A percentile compares a stretch with the other conserved stretches of the same genome.
These are phyloP conservation scores for Pestalotiopsis sp. DNA, from an alignment of 2,329 filamentous ascomycete genomes.

Conservation along the genomic window DNA sequence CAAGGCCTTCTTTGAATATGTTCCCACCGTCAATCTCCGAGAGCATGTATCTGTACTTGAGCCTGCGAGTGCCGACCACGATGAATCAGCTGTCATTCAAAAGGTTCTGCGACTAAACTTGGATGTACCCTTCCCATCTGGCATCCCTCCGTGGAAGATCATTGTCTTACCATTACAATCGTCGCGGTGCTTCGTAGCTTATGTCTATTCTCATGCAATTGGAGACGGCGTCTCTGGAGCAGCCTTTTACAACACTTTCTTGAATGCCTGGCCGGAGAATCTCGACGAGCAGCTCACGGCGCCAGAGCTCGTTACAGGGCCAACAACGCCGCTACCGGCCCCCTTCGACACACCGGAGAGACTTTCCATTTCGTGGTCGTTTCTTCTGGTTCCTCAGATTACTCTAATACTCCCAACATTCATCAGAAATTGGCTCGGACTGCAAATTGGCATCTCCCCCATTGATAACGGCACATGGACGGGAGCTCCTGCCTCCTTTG, in stretches of 20 bases:
- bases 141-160: slow-evolving; percentile 43
- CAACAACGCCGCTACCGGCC: slow-evolving; percentile 24
- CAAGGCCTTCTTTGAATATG: slow-evolving; percentile 32
- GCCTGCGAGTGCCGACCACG: background rate
- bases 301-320: slow-evolving; percentile 11
- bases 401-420: slow-evolving; percentile 35
- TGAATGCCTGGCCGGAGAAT: slow-evolving; percentile 22
- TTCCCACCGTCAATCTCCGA: slow-evolving; percentile 32
- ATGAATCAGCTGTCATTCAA: slow-evolving; percentile 22
- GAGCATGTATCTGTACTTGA: slow-evolving; percentile 33
- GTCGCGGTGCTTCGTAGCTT: slow-evolving; percentile 34
- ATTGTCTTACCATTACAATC: slow-evolving; percentile 31
- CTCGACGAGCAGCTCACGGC: background rate
- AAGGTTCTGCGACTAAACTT: slow-evolving; percentile 28
- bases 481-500: slow-evolving; percentile 26
- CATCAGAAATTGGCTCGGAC: slow-evolving; percentile 30
- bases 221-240: slow-evolving; percentile 43
- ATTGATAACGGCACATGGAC: slow-evolving; percentile 33
- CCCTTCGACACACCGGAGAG: slow-evolving; percentile 38
- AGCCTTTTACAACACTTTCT: slow-evolving; percentile 41
- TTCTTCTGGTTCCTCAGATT: slow-evolving; percentile 39
- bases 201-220: slow-evolving; percentile 42
- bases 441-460: slow-evolving; percentile 27
- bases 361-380: slow-evolving; percentile 44
- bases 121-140: slow-evolving; percentile 30